These are phyloP conservation scores for Phytopythium aichiense DNA, from an alignment of 352 stramenopile genomes.

Conservation along the genomic window DNA sequence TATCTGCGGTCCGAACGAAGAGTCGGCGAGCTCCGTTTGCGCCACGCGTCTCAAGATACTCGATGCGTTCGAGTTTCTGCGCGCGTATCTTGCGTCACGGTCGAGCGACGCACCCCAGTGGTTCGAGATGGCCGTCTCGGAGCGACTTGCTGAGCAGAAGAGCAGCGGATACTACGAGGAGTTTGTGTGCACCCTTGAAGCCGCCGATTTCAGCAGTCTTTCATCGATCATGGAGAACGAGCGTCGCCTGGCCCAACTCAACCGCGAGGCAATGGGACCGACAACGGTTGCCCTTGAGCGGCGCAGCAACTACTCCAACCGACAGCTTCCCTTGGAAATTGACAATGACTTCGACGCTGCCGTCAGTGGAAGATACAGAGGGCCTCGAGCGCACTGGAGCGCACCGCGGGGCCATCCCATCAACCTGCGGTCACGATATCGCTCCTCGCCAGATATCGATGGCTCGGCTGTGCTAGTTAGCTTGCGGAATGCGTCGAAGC, in stretches of 20 bases:
- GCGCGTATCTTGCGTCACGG: conserved; percentile 22
- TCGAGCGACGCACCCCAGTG: conserved; percentile 29
- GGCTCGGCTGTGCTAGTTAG: background rate
- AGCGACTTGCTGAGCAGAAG: conserved; percentile 31
- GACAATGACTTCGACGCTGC: background rate
- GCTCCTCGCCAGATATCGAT: background rate
- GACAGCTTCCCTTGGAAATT: background rate
- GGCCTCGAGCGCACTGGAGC: background rate
- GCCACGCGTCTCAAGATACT: conserved; percentile 31
- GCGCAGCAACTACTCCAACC: background rate
- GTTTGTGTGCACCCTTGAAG: conserved; percentile 28
- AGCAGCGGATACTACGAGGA: conserved; percentile 27
- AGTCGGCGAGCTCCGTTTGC: conserved; percentile 27
- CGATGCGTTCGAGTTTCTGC: conserved; percentile 27
- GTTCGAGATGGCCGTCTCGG: conserved; percentile 30
- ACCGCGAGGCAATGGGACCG: background rate
- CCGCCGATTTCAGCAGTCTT: conserved; percentile 23
- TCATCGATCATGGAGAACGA: conserved; percentile 22
- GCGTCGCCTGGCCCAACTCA: background rate
- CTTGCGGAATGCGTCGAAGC: background rate
- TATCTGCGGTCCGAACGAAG: conserved; percentile 12
- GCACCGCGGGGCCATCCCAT: background rate
- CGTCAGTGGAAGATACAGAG: background rate
- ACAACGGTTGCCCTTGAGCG: background rate
- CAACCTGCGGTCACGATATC: background rate